Conservation (phyloP, 139 green algal genomes). For the Chlamydomonas incerta region DNA sequence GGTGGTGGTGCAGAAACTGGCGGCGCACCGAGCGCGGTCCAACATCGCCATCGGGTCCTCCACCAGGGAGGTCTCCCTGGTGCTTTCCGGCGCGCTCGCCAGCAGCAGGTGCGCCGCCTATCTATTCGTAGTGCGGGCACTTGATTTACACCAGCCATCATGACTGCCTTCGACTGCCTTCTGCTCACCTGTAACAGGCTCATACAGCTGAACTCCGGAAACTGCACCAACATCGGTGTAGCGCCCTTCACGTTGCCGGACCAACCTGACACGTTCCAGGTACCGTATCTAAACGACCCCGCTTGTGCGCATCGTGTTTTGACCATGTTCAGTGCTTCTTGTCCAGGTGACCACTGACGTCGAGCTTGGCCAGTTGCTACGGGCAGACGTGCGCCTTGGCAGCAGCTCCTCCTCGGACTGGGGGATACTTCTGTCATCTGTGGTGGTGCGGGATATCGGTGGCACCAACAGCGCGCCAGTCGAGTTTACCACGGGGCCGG, state of each 20-base stretch:
- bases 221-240: background rate
- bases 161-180: no score
- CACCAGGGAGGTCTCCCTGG: background rate
- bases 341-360: constrained; percentile 6
- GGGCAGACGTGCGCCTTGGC: background rate
- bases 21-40: background rate
- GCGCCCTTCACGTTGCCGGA: background rate
- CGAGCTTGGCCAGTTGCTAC: background rate
- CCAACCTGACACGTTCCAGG: constrained; percentile 31
- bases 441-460: background rate
- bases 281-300: no score
- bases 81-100: constrained; percentile 2
- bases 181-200: no score
- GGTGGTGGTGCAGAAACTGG: background rate
- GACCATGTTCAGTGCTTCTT: no score
- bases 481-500: background rate
- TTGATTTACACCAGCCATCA: no score
- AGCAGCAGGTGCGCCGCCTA: constrained; percentile 35
- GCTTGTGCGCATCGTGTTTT: no score
- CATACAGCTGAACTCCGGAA: background rate
- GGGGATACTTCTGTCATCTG: constrained; percentile 3
- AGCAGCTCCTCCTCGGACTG: background rate
- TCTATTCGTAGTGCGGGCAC: no score
- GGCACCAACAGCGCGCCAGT: background rate
- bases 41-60: background rate